Evolutionary conservation across 2,329 filamentous ascomycete genomes (phyloP).

Genomic region (Colletotrichum chrysophilum): DNA sequence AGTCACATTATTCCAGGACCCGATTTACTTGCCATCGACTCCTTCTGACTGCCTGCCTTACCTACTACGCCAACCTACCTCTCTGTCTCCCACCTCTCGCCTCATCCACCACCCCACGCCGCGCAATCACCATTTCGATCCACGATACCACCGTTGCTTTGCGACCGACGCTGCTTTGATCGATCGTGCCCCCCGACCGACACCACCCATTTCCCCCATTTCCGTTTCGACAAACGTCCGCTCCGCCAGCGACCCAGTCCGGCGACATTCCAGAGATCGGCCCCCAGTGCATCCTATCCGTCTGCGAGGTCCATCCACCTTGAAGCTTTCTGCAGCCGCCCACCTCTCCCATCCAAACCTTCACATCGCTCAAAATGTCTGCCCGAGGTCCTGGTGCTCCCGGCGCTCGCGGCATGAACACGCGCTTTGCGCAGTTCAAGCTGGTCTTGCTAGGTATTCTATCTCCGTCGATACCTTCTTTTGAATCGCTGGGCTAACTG

Average conservation of each 20-base stretch:
- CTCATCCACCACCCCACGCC: conserved; percentile 9
- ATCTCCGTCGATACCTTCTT: background rate
- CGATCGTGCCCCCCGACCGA: background rate
- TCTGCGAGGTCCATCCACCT: background rate
- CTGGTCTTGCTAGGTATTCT: conserved; percentile 89
- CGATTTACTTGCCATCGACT: conserved; percentile 12
- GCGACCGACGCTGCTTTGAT: background rate
- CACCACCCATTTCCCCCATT: background rate
- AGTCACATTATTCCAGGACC: conserved; percentile 21
- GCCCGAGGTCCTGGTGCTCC: conserved; percentile 65
- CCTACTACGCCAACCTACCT: background rate
- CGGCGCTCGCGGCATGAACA: conserved; percentile 69
- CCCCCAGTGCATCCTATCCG: background rate
- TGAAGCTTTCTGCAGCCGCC: background rate
- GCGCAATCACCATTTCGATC: conserved; percentile 6
- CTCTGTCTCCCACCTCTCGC: background rate
- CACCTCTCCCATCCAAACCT: conserved; percentile 25
- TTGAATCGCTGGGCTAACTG: background rate
- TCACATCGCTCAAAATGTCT: conserved; percentile 69
- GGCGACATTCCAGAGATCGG: conserved; percentile 1
- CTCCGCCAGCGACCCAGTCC: background rate
- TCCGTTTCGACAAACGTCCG: background rate
- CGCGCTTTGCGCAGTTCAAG: conserved; percentile 98
- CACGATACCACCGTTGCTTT: background rate
- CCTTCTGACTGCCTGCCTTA: background rate